Percentiles rank a stretch among this genome's conserved stretches.
These are phyloP conservation scores for Acacia pycnantha DNA, from an alignment of 331 rosid species.

Conservation along the genomic window DNA sequence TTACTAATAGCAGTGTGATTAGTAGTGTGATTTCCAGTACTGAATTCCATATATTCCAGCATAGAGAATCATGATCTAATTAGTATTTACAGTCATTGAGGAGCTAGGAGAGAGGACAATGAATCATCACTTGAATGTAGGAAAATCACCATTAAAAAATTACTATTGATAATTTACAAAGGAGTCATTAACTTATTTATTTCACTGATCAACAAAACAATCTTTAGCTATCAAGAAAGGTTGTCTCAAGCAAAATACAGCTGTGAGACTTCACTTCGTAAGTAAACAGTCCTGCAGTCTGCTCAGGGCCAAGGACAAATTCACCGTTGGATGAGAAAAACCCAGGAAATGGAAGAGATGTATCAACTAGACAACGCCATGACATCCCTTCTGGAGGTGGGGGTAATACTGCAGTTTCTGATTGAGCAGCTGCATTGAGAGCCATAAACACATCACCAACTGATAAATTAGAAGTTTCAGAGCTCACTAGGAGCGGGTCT, in stretches of 20 bases:
- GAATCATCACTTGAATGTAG: background rate
- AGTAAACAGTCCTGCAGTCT: slow-evolving; percentile 33
- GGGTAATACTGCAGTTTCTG: slow-evolving; percentile 60
- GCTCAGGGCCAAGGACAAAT: slow-evolving; percentile 43
- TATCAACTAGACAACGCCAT: slow-evolving; percentile 76
- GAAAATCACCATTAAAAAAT: slow-evolving; percentile 5
- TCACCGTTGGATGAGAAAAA: slow-evolving; percentile 61
- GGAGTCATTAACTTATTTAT: slow-evolving; percentile 9
- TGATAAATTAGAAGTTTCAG: slow-evolving; percentile 29
- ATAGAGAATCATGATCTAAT: background rate
- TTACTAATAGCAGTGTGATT: background rate
- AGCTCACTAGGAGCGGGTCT: slow-evolving; percentile 22
- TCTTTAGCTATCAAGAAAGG: slow-evolving; percentile 22
- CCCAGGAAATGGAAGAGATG: slow-evolving; percentile 84
- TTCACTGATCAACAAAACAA: slow-evolving; percentile 6
- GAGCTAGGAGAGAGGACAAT: background rate
- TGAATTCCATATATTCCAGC: background rate
- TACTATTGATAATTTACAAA: slow-evolving; percentile 19
- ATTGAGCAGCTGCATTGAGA: slow-evolving; percentile 63
- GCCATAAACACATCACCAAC: slow-evolving; percentile 65
- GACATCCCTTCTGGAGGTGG: slow-evolving; percentile 47
- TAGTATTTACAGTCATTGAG: background rate
- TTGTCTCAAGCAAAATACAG: slow-evolving; percentile 76
- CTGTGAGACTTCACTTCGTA: slow-evolving; percentile 66
- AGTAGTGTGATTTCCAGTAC: background rate